Conservation (phyloP, 1,139 yeast genomes). For the Pneumocystis canis region DNA sequence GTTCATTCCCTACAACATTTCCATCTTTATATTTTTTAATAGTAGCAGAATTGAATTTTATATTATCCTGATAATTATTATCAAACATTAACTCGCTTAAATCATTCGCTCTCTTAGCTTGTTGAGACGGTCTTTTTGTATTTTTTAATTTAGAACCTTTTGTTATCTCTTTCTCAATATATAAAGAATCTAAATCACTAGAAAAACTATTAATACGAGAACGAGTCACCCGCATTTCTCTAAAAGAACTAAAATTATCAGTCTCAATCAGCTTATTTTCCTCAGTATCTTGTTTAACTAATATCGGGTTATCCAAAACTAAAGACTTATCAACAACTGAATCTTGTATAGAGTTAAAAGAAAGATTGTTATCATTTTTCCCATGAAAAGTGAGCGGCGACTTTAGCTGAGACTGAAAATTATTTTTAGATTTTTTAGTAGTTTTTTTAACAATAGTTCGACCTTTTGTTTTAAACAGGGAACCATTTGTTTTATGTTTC, state of each 20-base stretch:
- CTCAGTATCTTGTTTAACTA: neutral
- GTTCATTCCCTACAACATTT: neutral
- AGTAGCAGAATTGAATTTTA: neutral
- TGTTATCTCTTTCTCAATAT: neutral
- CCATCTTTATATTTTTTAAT: neutral
- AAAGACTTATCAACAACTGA: neutral
- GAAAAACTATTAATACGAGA: neutral
- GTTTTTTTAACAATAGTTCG: neutral
- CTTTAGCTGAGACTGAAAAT: neutral
- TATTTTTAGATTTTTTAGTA: neutral
- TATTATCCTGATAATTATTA: neutral
- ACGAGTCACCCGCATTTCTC: neutral
- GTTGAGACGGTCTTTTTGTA: neutral
- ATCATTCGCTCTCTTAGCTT: neutral
- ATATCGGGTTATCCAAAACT: neutral
- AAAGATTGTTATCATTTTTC: neutral
- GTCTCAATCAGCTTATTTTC: neutral
- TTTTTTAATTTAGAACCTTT: neutral
- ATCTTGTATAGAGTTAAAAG: neutral
- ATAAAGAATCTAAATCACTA: neutral
- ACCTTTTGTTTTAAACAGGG: neutral
- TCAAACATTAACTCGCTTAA: neutral
- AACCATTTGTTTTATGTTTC: neutral
- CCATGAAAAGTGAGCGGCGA: neutral
- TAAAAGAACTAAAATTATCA: neutral